Conservation (phyloP, 2,329 filamentous ascomycete species). For the Diplocarpon rosae region DNA sequence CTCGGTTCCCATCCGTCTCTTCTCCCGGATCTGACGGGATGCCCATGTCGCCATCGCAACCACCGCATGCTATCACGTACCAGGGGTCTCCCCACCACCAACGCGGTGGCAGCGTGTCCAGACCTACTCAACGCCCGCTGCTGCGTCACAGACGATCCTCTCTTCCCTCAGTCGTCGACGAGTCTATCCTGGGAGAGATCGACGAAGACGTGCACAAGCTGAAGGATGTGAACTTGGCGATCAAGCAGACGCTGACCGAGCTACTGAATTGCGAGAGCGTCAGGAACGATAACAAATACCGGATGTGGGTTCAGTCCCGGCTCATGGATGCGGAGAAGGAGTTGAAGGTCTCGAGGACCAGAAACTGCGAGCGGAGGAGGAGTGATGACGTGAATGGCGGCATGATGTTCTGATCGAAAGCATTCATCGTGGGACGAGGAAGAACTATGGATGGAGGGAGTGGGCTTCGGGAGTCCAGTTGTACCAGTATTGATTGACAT, state of each 20-base stretch:
- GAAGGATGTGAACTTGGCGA: slow-evolving; percentile 39
- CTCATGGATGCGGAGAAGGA: slow-evolving; percentile 43
- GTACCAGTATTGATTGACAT: neutral
- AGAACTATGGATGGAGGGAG: neutral
- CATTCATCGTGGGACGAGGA: neutral
- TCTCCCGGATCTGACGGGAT: slow-evolving; percentile 11
- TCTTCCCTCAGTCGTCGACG: slow-evolving; percentile 20
- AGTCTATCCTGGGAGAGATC: slow-evolving; percentile 15
- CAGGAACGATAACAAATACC: slow-evolving; percentile 33
- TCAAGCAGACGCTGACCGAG: slow-evolving; percentile 42
- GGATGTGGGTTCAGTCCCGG: slow-evolving; percentile 39
- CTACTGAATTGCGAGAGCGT: slow-evolving; percentile 42
- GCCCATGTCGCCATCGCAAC: neutral
- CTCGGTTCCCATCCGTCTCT: slow-evolving; percentile 14
- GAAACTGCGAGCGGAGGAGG: slow-evolving; percentile 17
- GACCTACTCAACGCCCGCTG: slow-evolving; percentile 4
- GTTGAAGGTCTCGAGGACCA: slow-evolving; percentile 23
- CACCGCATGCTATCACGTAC: neutral
- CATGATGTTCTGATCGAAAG: neutral
- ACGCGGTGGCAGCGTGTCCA: slow-evolving; percentile 6
- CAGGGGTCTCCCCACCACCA: slow-evolving; percentile 7
- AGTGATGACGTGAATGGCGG: slow-evolving; percentile 10
- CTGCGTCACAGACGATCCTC: slow-evolving; percentile 13
- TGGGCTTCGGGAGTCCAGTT: neutral
- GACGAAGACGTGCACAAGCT: slow-evolving; percentile 28